phyloP scores from a whole-genome alignment of 495 filamentous ascomycete genomes.

The Xeromyces bisporus region DNA sequence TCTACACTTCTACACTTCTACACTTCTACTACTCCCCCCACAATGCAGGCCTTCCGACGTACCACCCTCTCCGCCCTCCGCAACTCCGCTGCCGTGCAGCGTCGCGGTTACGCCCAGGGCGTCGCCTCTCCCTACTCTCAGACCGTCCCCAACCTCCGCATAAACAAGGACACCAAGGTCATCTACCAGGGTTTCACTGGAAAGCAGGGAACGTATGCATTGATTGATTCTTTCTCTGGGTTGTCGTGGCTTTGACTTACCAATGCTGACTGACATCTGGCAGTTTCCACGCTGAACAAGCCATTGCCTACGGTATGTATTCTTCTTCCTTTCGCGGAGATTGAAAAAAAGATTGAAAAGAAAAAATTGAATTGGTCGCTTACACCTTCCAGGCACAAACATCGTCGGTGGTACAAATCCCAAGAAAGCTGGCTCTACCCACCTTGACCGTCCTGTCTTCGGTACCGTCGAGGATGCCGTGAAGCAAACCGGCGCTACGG shows the following conservation, averaged over 20 bases:
- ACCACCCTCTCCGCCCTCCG: slow-evolving; percentile 32
- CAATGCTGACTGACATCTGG: slow-evolving; percentile 23
- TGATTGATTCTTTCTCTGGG: too few relatives aligned
- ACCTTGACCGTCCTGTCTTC: slow-evolving; percentile 90
- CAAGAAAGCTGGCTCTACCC: slow-evolving; percentile 83
- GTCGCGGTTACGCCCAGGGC: slow-evolving; percentile 54
- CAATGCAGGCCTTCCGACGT: slow-evolving; percentile 39
- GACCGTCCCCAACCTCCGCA: slow-evolving; percentile 80
- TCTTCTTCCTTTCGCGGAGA: slow-evolving; percentile 2
- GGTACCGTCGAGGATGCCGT: slow-evolving; percentile 74
- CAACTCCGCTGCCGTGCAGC: slow-evolving; percentile 31
- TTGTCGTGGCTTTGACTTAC: too few relatives aligned
- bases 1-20: slow-evolving; percentile 1
- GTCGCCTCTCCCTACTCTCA: slow-evolving; percentile 53
- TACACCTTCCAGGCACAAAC: slow-evolving; percentile 57
- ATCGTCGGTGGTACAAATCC: slow-evolving; percentile 97
- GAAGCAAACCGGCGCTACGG: slow-evolving; percentile 77
- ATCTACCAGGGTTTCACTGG: slow-evolving; percentile 97
- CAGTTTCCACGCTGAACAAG: slow-evolving; percentile 95
- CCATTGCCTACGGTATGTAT: slow-evolving; percentile 82
- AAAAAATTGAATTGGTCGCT: slow-evolving; percentile 15
- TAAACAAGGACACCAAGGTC: slow-evolving; percentile 83
- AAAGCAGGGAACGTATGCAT: slow-evolving; percentile 91
- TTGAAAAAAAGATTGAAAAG: too few relatives aligned
- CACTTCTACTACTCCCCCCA: slow-evolving; percentile 13